Base-by-base conservation (phyloP, 1,284 basidiomycete genomes). In the Trichosporon faecale region DNA sequence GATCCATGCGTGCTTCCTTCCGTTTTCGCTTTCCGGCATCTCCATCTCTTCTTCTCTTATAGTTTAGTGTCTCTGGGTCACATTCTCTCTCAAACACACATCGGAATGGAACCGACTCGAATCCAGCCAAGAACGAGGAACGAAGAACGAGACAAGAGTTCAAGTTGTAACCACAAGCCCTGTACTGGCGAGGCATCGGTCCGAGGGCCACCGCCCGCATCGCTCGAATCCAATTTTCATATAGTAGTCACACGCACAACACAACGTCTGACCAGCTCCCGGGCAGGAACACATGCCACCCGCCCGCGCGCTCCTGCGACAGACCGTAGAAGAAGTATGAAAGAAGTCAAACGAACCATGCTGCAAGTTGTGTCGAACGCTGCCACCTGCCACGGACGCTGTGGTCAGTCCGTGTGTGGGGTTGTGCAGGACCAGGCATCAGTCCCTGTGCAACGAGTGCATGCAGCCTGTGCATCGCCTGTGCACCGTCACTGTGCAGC, bases 251-350 rank as follows among this genome's bases (percentile, higher is more conserved):
- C 49, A 52, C 21, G 18, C 49, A 37, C 35, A 37, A 37, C 49
- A 21, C 49, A 23, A 52, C 35, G 49, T 21, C 49, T 52, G 49
- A 21, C 49, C 49, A 23, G 49, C 21, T 5, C 4, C n/a, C 16
- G 44, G 44, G 16, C 44, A 46, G 44, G 44, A 46, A 46, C 44
- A 46, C 18, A 46, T 46, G 44, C 44, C 18, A 14, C 44, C 44
- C 14, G 44, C 44, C 3, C 40, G 12, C 40, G 40, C 44, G 14
- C 18, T 21, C 49, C 23, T 52, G 49, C 49, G 49, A 52, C 49
- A 52, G 49, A 21, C 49, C 21, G 49, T 52, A 61, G 57, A 61
- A 61, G 29, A 61, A 61, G 60, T 29, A 64, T 35, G 35, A 64
- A 64, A 64, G 33, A 35, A 64, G 49, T 52, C 61, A 64, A 64